Percentiles rank a stretch among this genome's conserved stretches.
Conservation (phyloP, 2,329 filamentous ascomycete species). For the Trichoderma semiorbis region DNA sequence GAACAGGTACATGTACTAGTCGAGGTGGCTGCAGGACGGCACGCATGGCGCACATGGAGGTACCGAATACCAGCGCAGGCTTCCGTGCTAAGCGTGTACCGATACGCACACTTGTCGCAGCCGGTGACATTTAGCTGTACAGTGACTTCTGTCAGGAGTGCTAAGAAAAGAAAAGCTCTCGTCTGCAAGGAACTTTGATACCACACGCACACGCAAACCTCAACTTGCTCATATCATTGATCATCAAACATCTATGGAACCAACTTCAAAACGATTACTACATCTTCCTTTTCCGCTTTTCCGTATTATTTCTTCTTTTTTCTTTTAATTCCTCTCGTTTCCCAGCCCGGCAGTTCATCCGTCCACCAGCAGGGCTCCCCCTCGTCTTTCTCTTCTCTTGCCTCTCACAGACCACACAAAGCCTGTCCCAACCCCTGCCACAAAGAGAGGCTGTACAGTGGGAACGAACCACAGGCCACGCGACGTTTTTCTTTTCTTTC, state of each 20-base stretch:
- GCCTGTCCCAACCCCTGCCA: background rate
- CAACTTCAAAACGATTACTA: background rate
- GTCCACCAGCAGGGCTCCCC: background rate
- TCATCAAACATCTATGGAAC: background rate
- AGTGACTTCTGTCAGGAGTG: background rate
- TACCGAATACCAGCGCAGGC: background rate
- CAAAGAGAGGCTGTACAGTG: background rate
- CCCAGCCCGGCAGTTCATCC: background rate
- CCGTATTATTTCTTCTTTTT: background rate
- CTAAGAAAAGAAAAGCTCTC: background rate
- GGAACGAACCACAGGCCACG: conserved; percentile 9
- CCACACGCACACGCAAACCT: background rate
- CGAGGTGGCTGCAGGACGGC: background rate
- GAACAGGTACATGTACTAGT: background rate
- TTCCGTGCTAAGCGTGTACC: background rate
- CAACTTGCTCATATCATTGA: background rate
- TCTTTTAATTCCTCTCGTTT: background rate
- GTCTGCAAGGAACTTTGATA: background rate
- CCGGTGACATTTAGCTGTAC: background rate
- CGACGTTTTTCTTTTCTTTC: background rate
- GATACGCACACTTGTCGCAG: background rate
- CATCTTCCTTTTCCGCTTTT: background rate
- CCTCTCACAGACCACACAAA: background rate
- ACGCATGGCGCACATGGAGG: background rate
- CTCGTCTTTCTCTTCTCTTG: background rate